Evolutionary conservation across 768 basidiomycete species (phyloP).

Genomic region (Epithele typhae): DNA sequence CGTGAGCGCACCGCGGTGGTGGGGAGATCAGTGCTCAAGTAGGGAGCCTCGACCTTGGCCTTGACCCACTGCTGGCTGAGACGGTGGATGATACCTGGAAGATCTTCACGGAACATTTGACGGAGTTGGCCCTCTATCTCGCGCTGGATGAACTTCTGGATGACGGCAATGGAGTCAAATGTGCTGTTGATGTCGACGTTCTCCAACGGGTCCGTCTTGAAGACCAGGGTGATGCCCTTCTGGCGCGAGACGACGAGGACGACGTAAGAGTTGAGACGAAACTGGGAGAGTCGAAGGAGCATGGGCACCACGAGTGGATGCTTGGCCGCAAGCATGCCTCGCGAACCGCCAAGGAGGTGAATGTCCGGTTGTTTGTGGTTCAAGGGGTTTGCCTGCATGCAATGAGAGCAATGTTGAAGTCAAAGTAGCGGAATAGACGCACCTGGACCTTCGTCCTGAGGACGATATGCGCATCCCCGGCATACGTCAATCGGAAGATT

Average conservation of each 20-base stretch:
- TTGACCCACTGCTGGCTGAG: constrained; percentile 96
- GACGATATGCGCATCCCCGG: constrained; percentile 87
- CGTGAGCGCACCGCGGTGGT: constrained; percentile 18
- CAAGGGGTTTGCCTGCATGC: constrained; percentile 81
- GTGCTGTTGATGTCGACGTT: constrained; percentile 97
- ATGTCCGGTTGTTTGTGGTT: constrained; percentile 91
- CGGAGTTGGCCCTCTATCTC: constrained; percentile 96
- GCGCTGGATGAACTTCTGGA: constrained; percentile 94
- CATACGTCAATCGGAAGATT: constrained; percentile 92
- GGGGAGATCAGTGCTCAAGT: constrained; percentile 46
- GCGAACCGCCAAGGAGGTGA: constrained; percentile 75
- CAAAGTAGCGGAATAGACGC: constrained; percentile 17
- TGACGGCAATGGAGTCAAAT: constrained; percentile 96
- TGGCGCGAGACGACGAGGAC: constrained; percentile 96
- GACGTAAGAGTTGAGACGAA: constrained; percentile 91
- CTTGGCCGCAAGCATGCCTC: constrained; percentile 90
- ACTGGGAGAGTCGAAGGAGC: constrained; percentile 94
- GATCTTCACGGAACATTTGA: constrained; percentile 97
- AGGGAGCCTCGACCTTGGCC: constrained; percentile 90
- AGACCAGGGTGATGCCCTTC: constrained; percentile 97
- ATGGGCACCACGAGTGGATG: constrained; percentile 97
- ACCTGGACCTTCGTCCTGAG: constrained; percentile 93
- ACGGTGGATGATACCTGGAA: constrained; percentile 94
- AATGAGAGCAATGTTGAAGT: not conserved
- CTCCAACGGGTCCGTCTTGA: constrained; percentile 98